Conservation (phyloP, 2,329 filamentous ascomycete species). For the Aspergillus udagawae region DNA sequence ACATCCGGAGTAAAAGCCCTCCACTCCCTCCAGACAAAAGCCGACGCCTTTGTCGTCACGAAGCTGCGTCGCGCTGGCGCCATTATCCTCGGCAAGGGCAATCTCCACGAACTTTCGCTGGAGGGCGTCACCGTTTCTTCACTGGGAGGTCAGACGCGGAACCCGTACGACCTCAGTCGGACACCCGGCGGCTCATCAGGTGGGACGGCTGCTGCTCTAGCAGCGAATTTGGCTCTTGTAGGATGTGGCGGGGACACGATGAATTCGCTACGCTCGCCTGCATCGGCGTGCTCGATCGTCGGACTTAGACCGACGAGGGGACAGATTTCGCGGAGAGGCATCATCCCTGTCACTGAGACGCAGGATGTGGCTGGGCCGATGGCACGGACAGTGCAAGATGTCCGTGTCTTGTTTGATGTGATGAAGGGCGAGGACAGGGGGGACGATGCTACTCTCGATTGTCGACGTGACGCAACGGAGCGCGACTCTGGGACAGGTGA, state of each 20-base stretch:
- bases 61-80: conserved; percentile 51
- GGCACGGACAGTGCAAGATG: conserved; percentile 40
- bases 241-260: conserved; percentile 60
- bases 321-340: conserved; percentile 47
- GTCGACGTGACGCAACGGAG: neutral
- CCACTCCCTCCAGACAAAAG: conserved; percentile 36
- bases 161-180: conserved; percentile 62
- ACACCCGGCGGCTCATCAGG: conserved; percentile 64
- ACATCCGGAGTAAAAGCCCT: conserved; percentile 54
- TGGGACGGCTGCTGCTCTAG: conserved; percentile 59
- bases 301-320: conserved; percentile 57
- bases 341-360: conserved; percentile 55
- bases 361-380: conserved; percentile 57
- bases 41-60: conserved; percentile 49
- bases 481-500: neutral
- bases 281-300: conserved; percentile 58
- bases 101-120: conserved; percentile 61
- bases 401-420: conserved; percentile 22
- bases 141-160: conserved; percentile 60
- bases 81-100: conserved; percentile 58
- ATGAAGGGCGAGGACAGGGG: conserved; percentile 15
- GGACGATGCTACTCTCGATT: neutral
- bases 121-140: conserved; percentile 62
- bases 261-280: conserved; percentile 60
- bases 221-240: conserved; percentile 54